phyloP scores from a whole-genome alignment of 2,329 filamentous ascomycete genomes.

The Neonectria faginata region DNA sequence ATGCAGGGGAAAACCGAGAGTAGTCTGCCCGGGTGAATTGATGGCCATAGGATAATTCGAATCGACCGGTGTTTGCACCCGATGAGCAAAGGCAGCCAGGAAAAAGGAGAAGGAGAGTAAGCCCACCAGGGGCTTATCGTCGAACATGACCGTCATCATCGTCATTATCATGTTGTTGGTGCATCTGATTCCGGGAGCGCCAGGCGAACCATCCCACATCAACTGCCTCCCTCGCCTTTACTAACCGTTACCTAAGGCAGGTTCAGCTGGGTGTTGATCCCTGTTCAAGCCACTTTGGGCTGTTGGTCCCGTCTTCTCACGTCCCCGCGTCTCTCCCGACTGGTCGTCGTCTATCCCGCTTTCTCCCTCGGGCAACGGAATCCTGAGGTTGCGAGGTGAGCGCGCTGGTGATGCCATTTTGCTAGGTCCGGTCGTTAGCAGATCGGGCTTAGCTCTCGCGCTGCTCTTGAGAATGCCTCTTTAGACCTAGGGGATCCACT shows the following conservation, averaged over 20 bases:
- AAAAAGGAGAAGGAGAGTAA: not conserved
- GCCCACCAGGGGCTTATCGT: not conserved
- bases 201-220: conserved; percentile 1
- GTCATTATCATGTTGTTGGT: conserved; percentile 15
- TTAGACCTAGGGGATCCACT: not conserved
- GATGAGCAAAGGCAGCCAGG: not conserved
- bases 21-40: not conserved
- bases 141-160: conserved; percentile 5
- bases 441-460: conserved; percentile 8
- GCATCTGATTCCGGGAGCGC: not conserved
- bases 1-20: conserved; percentile 16
- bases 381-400: conserved; percentile 6
- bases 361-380: conserved; percentile 9
- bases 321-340: not conserved
- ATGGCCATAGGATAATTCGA: not conserved
- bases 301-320: not conserved
- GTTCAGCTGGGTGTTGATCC: not conserved
- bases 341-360: not conserved
- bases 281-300: conserved; percentile 8
- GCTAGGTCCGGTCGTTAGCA: not conserved
- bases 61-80: not conserved
- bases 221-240: not conserved
- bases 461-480: not conserved
- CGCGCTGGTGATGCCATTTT: not conserved
- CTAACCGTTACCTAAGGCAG: conserved; percentile 1